These are phyloP conservation scores for Pulveroboletus sp. DNA, from an alignment of 768 basidiomycete genomes.

Conservation along the genomic window DNA sequence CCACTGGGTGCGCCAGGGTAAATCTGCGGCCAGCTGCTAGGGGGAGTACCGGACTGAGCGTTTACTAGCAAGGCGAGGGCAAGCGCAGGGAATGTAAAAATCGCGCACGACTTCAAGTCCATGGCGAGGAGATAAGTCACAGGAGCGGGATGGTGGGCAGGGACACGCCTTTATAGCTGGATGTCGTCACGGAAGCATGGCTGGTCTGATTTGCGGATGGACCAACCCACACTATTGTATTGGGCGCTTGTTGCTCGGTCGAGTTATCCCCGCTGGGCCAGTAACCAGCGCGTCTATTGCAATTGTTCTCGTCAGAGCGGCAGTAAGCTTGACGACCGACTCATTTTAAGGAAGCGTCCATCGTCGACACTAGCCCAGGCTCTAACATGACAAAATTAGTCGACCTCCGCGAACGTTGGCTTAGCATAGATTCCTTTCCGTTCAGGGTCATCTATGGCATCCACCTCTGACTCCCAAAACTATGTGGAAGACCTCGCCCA, in stretches of 20 bases:
- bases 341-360: no score
- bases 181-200: not conserved
- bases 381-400: no score
- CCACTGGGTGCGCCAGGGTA: constrained; percentile 42
- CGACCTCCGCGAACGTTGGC: no score
- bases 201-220: not conserved
- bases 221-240: no score
- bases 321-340: no score
- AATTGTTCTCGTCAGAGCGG: no score
- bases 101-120: constrained; percentile 13
- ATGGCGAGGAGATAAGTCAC: constrained; percentile 17
- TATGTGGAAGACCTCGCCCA: constrained; percentile 62
- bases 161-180: constrained; percentile 4
- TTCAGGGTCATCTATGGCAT: constrained; percentile 4
- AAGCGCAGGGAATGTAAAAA: constrained; percentile 1
- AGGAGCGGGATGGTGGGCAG: not conserved
- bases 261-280: no score
- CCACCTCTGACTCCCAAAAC: constrained; percentile 10
- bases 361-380: no score
- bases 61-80: constrained; percentile 5
- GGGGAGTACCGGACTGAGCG: constrained; percentile 25
- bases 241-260: no score
- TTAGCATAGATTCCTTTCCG: no score
- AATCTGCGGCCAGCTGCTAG: constrained; percentile 35
- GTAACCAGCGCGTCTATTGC: no score